Evolutionary conservation across 2,329 filamentous ascomycete genomes (phyloP), one percentile per base, ranked within the genome.

Genomic region (Cladophialophora chaetospira): DNA sequence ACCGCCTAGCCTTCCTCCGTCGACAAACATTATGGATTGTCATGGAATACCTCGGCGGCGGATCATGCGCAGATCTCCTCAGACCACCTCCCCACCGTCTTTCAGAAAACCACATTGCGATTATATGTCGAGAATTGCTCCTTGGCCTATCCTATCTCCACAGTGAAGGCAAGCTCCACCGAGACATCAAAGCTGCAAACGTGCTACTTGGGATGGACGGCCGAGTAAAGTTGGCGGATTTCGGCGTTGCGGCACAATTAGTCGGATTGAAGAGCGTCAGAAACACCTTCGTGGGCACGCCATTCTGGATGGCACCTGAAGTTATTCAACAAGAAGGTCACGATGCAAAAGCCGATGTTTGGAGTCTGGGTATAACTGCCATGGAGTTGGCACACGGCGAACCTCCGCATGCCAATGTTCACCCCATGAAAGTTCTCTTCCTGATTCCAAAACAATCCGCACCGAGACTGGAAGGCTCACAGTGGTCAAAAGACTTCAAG

Each of bases 11-110:
- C 70, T 99, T 97, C 72, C 82, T 97, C n/a, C 86, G 90, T 66
- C 94, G 94, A 23, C 89, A 92, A 71, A 99, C 97, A 76, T 78
- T 99, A 79, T 99, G 94, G 94, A 99, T 99, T 70, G 91, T 97
- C 57, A 99, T 99, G 94, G 94, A 99, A 74, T 99, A 88, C 70
- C 79, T 99, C 9, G 94, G 94, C 4, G 94, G 94, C 62, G 94
- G 94, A 36, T 97, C 94, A 15, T 97, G 94, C 71, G 81, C 97
- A 63, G 94, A 99, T 72, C 74, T 99, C 79, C 89, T 96, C 46
- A 66, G 63, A 50, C 61, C 64, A 3, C 62, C 64, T 26, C 53
- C 71, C 71, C 55, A 74, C 60, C 13, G 15, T 19, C 8, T 99
- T 72, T 86, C 83, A 69, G 94, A 99, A 79, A 81, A 83, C 11